Conservation (phyloP, 1,284 basidiomycete species). For the Ceratobasidium sp. region DNA sequence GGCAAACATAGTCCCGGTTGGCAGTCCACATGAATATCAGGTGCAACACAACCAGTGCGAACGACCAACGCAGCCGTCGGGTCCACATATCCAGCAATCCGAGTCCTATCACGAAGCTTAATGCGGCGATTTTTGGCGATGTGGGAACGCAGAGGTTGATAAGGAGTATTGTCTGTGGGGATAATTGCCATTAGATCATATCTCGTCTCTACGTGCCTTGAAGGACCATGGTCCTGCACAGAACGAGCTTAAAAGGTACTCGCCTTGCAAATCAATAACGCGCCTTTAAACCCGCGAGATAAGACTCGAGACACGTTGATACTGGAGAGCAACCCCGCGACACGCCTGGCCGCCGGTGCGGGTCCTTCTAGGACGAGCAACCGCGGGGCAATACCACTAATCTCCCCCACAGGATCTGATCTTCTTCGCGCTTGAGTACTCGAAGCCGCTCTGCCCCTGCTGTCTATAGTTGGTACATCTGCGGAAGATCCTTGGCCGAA, state of each 20-base stretch:
- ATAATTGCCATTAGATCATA: slow-evolving; percentile 8
- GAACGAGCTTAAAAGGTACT: slow-evolving; percentile 4
- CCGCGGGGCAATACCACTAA: slow-evolving; percentile 20
- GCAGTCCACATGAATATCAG: slow-evolving; percentile 14
- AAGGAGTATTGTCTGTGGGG: slow-evolving; percentile 18
- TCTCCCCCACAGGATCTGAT: slow-evolving; percentile 36
- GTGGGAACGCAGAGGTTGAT: slow-evolving; percentile 31
- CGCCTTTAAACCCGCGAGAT: slow-evolving; percentile 31
- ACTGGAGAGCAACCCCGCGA: slow-evolving; percentile 17
- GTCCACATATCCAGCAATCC: slow-evolving; percentile 34
- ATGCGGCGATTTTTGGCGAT: slow-evolving; percentile 20
- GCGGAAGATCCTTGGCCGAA: slow-evolving; percentile 15
- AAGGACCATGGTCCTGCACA: not conserved
- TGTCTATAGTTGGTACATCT: slow-evolving; percentile 1
- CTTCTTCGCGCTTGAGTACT: slow-evolving; percentile 26
- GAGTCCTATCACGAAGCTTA: slow-evolving; percentile 35
- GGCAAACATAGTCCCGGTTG: slow-evolving; percentile 16
- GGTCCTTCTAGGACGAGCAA: slow-evolving; percentile 37
- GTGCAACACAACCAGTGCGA: slow-evolving; percentile 19
- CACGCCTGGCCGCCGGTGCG: slow-evolving; percentile 9
- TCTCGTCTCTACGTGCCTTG: slow-evolving; percentile 3
- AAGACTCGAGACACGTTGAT: slow-evolving; percentile 32
- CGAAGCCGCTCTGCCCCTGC: slow-evolving; percentile 7
- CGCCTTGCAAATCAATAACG: slow-evolving; percentile 33
- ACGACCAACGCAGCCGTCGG: slow-evolving; percentile 29